Evolutionary conservation across 495 filamentous ascomycete species (phyloP).

Genomic region (Hypomontagnella monticulosa): DNA sequence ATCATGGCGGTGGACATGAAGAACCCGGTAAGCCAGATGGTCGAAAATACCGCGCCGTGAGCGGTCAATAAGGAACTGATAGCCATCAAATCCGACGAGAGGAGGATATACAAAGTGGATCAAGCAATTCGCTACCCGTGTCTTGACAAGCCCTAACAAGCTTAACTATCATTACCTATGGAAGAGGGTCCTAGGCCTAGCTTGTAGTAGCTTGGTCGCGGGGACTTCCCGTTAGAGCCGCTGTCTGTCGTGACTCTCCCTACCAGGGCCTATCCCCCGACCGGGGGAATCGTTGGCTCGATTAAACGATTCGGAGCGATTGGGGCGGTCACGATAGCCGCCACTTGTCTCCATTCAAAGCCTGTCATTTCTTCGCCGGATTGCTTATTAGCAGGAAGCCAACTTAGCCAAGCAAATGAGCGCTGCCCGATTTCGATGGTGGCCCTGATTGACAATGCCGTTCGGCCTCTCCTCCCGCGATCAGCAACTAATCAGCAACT

Average conservation of each 20-base stretch:
- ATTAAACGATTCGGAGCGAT: slow-evolving; percentile 29
- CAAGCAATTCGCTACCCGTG: slow-evolving; percentile 4
- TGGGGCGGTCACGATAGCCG: slow-evolving; percentile 41
- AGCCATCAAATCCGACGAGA: slow-evolving; percentile 10
- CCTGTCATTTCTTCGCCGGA: slow-evolving; percentile 30
- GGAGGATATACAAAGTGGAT: slow-evolving; percentile 19
- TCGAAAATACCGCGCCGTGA: slow-evolving; percentile 6
- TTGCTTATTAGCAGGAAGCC: slow-evolving; percentile 23
- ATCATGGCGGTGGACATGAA: slow-evolving; percentile 19
- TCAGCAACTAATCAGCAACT: neutral
- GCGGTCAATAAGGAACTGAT: slow-evolving; percentile 10
- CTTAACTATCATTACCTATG: neutral
- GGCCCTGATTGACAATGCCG: slow-evolving; percentile 26
- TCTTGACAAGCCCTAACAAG: neutral
- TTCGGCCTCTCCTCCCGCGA: slow-evolving; percentile 19
- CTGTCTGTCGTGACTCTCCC: slow-evolving; percentile 20
- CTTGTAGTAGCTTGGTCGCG: slow-evolving; percentile 12
- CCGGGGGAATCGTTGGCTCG: slow-evolving; percentile 30
- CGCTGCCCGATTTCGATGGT: slow-evolving; percentile 16
- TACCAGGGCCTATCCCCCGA: slow-evolving; percentile 8
- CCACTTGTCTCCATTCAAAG: slow-evolving; percentile 50
- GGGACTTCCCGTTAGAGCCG: slow-evolving; percentile 34
- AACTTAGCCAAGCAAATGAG: slow-evolving; percentile 17
- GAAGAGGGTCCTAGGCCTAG: slow-evolving; percentile 14
- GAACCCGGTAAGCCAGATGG: neutral